A percentile compares a stretch with the other conserved stretches of the same genome.
Conservation (phyloP, 345 rosid genomes). For the Triadica sebifera region DNA sequence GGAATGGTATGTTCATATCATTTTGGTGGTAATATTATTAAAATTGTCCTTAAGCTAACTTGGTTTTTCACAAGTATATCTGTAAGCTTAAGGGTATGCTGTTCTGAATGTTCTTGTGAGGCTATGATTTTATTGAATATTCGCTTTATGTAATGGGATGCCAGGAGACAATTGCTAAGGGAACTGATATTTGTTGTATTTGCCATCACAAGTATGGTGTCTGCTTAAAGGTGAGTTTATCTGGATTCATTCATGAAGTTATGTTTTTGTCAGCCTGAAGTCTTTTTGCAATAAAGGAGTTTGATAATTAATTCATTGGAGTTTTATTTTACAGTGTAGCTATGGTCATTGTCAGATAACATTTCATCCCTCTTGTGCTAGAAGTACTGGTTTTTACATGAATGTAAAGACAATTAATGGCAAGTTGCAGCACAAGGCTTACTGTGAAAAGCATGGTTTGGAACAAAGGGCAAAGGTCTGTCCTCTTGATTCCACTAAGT, state of each 20-base stretch:
- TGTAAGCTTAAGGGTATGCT: too few relatives aligned
- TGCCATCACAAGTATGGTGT: slow-evolving; percentile 68
- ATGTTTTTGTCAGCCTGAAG: neutral
- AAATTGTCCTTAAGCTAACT: neutral
- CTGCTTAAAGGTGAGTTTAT: slow-evolving; percentile 64
- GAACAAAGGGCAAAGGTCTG: slow-evolving; percentile 88
- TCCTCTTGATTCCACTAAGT: neutral
- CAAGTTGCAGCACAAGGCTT: slow-evolving; percentile 85
- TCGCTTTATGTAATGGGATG: slow-evolving; percentile 21
- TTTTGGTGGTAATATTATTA: neutral
- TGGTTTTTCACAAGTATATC: neutral
- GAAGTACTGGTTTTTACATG: slow-evolving; percentile 81
- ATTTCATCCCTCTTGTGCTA: slow-evolving; percentile 93
- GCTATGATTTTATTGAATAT: slow-evolving; percentile 4
- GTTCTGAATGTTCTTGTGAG: neutral
- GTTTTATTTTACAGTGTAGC: slow-evolving; percentile 67
- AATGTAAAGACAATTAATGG: slow-evolving; percentile 55
- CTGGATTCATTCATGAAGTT: neutral
- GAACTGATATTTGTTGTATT: slow-evolving; percentile 52
- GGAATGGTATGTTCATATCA: slow-evolving; percentile 72
- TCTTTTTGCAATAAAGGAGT: neutral
- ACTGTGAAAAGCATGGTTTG: slow-evolving; percentile 82
- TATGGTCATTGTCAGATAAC: slow-evolving; percentile 87
- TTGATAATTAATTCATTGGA: neutral
- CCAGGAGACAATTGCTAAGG: slow-evolving; percentile 65